Evolutionary conservation across 2,329 filamentous ascomycete genomes (phyloP).

Genomic region (Diaporthe longicolla): DNA sequence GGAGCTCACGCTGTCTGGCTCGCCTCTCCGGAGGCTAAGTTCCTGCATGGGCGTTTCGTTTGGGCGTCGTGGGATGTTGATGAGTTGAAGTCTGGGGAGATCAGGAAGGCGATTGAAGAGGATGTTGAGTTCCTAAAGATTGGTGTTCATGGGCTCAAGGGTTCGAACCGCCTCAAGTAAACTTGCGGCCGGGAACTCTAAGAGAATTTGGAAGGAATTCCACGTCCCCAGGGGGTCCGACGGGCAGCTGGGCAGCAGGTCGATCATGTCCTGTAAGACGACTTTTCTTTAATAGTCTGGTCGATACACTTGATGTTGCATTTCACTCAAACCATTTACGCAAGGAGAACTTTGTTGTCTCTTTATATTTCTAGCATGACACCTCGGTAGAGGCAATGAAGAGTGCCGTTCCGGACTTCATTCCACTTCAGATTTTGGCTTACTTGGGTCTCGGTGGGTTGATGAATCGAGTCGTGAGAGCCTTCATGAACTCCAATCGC

Average conservation of each 20-base stretch:
- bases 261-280: too few relatives aligned
- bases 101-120: slow-evolving; percentile 28
- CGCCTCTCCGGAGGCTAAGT: slow-evolving; percentile 35
- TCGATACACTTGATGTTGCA: background rate
- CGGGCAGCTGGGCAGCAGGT: too few relatives aligned
- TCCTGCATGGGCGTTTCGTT: slow-evolving; percentile 36
- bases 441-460: background rate
- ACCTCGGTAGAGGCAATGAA: slow-evolving; percentile 45
- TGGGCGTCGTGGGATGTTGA: slow-evolving; percentile 38
- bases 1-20: slow-evolving; percentile 32
- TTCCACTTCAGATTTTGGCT: slow-evolving; percentile 14
- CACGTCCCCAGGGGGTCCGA: too few relatives aligned
- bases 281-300: background rate
- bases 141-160: slow-evolving; percentile 18
- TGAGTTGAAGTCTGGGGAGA: slow-evolving; percentile 34
- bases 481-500: slow-evolving; percentile 1
- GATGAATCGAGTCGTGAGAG: background rate
- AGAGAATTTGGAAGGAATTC: too few relatives aligned
- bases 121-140: slow-evolving; percentile 32
- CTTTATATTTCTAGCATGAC: slow-evolving; percentile 32
- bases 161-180: background rate
- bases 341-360: background rate
- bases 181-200: background rate
- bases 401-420: slow-evolving; percentile 38
- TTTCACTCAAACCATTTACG: too few relatives aligned